Evolutionary conservation across 768 basidiomycete species (phyloP).

Genomic region (Auriculariales sp.): DNA sequence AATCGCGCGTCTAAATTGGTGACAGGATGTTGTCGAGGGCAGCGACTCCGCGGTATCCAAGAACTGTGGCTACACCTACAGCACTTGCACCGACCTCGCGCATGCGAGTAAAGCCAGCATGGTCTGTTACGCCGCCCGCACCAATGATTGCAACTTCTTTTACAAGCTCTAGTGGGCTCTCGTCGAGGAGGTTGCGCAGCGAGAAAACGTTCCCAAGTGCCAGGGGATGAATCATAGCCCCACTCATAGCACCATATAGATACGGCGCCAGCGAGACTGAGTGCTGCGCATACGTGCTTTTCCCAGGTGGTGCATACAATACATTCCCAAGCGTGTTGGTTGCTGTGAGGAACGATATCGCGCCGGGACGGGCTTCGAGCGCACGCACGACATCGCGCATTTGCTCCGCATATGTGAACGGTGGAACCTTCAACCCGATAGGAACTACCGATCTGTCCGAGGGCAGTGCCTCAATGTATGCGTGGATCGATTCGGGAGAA

Average conservation of each 20-base stretch:
- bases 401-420: conserved; percentile 49
- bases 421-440: conserved; percentile 68
- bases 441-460: conserved; percentile 32
- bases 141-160: conserved; percentile 49
- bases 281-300: conserved; percentile 5
- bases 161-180: conserved; percentile 25
- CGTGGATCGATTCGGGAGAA: conserved; percentile 31
- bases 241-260: conserved; percentile 56
- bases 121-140: conserved; percentile 64
- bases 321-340: conserved; percentile 70
- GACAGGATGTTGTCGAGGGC: conserved; percentile 19
- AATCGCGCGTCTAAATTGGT: too few species aligned
- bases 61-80: conserved; percentile 46
- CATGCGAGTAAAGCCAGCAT: conserved; percentile 52
- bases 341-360: conserved; percentile 63
- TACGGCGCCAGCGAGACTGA: conserved; percentile 33
- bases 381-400: conserved; percentile 38
- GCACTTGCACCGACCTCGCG: conserved; percentile 55
- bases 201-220: conserved; percentile 64
- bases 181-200: conserved; percentile 38
- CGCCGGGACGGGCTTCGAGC: conserved; percentile 28
- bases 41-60: conserved; percentile 26
- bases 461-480: conserved; percentile 41
- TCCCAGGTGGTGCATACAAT: conserved; percentile 46
- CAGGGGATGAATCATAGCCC: conserved; percentile 63